These are phyloP conservation scores for Chaetothyriales sp. DNA, from an alignment of 2,329 filamentous ascomycete genomes.

Conservation along the genomic window DNA sequence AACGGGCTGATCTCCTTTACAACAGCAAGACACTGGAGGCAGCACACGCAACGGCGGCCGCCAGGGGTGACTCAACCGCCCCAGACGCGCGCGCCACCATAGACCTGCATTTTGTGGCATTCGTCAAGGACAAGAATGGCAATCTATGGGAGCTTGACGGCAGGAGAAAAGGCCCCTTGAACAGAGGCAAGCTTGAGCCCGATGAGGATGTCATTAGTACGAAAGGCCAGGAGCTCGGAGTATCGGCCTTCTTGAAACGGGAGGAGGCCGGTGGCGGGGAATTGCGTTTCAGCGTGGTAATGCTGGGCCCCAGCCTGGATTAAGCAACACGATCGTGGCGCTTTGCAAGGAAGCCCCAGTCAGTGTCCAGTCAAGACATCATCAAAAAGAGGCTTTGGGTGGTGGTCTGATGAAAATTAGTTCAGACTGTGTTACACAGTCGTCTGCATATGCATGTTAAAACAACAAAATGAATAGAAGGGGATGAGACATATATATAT, in stretches of 20 bases:
- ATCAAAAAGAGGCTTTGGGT: too few species aligned
- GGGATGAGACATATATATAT: too few species aligned
- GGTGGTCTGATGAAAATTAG: too few species aligned
- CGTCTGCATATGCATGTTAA: too few species aligned
- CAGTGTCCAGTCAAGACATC: too few species aligned
- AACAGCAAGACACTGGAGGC: slow-evolving; percentile 58
- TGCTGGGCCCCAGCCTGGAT: slow-evolving; percentile 43
- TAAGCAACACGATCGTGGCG: slow-evolving; percentile 21
- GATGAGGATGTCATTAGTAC: slow-evolving; percentile 63
- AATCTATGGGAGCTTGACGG: slow-evolving; percentile 74
- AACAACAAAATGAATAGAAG: too few species aligned
- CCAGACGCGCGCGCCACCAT: slow-evolving; percentile 66
- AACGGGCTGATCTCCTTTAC: slow-evolving; percentile 64
- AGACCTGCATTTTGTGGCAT: slow-evolving; percentile 94
- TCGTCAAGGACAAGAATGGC: slow-evolving; percentile 62
- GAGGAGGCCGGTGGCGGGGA: slow-evolving; percentile 43
- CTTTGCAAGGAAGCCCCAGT: too few species aligned
- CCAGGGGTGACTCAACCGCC: slow-evolving; percentile 61
- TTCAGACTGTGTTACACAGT: too few species aligned
- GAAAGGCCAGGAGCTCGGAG: slow-evolving; percentile 59
- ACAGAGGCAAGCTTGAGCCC: slow-evolving; percentile 46
- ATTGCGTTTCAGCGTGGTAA: slow-evolving; percentile 50
- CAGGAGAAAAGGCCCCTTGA: slow-evolving; percentile 55
- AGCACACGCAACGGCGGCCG: slow-evolving; percentile 67
- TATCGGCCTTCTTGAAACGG: slow-evolving; percentile 45